phyloP scores from a whole-genome alignment of 2,329 filamentous ascomycete genomes.

The Botrytis elliptica region DNA sequence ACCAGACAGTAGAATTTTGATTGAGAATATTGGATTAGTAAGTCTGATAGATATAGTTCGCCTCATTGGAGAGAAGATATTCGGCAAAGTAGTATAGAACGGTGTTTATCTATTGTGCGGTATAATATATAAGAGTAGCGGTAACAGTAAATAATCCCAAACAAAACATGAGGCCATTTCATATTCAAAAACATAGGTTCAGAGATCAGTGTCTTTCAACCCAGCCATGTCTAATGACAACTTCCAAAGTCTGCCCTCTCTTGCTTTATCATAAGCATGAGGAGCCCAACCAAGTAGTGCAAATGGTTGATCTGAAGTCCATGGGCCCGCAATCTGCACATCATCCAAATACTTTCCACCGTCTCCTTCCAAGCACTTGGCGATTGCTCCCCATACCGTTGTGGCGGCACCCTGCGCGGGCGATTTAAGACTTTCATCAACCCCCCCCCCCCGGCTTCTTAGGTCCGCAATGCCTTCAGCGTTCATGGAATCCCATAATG shows the following conservation, averaged over 20 bases:
- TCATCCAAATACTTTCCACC: not conserved
- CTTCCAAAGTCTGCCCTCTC: not conserved
- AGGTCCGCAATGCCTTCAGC: not conserved
- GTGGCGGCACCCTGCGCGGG: not conserved
- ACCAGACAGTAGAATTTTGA: too few species aligned
- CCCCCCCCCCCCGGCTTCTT: not conserved
- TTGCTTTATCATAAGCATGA: not conserved
- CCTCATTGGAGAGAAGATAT: too few species aligned
- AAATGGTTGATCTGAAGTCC: not conserved
- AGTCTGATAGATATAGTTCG: too few species aligned
- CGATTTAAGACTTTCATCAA: not conserved
- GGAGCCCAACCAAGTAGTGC: not conserved
- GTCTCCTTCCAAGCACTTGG: not conserved
- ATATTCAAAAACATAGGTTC: not conserved
- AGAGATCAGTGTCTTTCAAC: not conserved
- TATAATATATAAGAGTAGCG: not conserved
- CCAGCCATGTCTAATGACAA: not conserved
- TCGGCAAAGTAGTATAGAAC: not conserved
- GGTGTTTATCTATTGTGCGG: not conserved
- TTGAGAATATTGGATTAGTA: too few species aligned
- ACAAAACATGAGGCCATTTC: not conserved
- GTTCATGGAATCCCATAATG: not conserved
- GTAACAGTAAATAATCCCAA: not conserved
- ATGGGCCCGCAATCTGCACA: not conserved
- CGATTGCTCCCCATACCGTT: not conserved